A percentile compares a stretch with the other conserved stretches of the same genome.
These are phyloP conservation scores for Boletus subparvulus DNA, from an alignment of 768 basidiomycete genomes.

Conservation along the genomic window DNA sequence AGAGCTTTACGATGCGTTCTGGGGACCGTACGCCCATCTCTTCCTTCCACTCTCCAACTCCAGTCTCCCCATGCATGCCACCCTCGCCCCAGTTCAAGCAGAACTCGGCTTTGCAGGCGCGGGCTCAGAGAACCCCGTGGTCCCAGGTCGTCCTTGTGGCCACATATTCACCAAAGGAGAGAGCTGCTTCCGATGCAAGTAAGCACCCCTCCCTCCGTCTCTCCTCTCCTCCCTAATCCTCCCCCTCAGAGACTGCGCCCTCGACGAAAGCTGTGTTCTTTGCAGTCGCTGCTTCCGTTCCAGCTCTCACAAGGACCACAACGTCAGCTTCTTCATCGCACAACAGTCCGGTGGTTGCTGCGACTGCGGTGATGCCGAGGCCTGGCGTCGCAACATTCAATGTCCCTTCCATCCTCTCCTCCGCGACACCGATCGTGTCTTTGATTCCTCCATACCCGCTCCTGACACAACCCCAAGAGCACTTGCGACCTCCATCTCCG, in stretches of 20 bases:
- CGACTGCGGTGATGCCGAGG: conserved; percentile 91
- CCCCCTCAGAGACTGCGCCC: conserved; percentile 74
- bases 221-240: conserved; percentile 1
- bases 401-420: conserved; percentile 77
- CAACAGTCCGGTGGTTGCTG: conserved; percentile 93
- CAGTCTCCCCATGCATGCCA: conserved; percentile 59
- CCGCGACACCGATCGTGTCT: conserved; percentile 12
- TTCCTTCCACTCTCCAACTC: conserved; percentile 69
- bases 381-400: conserved; percentile 67
- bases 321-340: conserved; percentile 89
- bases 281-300: conserved; percentile 89
- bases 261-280: conserved; percentile 87
- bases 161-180: conserved; percentile 90
- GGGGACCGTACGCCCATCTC: conserved; percentile 70
- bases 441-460: conserved; percentile 15
- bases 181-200: conserved; percentile 94
- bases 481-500: conserved; percentile 40
- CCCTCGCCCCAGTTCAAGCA: conserved; percentile 70
- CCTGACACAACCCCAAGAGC: conserved; percentile 43
- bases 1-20: conserved; percentile 79
- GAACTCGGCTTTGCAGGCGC: conserved; percentile 55
- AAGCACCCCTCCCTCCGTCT: conserved; percentile 33
- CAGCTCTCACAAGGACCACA: conserved; percentile 84
- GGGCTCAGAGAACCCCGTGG: conserved; percentile 55
- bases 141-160: conserved; percentile 76